These are phyloP conservation scores for Polygonum aviculare DNA, from an alignment of 148 eudicot species.

Conservation along the genomic window DNA sequence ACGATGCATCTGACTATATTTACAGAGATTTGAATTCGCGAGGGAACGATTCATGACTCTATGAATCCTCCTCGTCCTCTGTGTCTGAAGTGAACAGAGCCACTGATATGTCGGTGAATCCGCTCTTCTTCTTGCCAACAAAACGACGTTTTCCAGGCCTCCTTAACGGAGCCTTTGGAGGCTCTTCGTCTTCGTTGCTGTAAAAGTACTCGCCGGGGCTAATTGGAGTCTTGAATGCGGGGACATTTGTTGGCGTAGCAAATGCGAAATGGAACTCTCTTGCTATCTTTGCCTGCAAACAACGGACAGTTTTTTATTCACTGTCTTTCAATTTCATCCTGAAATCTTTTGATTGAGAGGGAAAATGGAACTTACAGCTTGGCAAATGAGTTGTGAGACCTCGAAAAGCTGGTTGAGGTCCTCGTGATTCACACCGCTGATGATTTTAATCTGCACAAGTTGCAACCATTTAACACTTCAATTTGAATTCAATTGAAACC, in stretches of 20 bases:
- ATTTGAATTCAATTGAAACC: not conserved
- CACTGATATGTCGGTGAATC: constrained; percentile 34
- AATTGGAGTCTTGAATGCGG: constrained; percentile 5
- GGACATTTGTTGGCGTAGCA: constrained; percentile 3
- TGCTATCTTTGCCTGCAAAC: constrained; percentile 1
- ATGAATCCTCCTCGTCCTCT: constrained; percentile 7
- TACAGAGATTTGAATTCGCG: not conserved
- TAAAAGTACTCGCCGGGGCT: constrained; percentile 9
- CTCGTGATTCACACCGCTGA: constrained; percentile 11
- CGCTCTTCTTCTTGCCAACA: not conserved
- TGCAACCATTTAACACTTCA: not conserved
- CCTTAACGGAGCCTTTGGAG: constrained; percentile 59
- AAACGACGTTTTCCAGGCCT: constrained; percentile 13
- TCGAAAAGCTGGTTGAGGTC: constrained; percentile 12
- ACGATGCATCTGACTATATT: not conserved
- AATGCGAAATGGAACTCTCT: constrained; percentile 7
- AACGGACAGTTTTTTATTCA: too few species aligned
- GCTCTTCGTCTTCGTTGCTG: constrained; percentile 20
- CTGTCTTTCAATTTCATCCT: not conserved
- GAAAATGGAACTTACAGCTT: constrained; percentile 5
- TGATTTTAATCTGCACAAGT: constrained; percentile 13
- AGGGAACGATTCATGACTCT: not conserved
- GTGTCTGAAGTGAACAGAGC: constrained; percentile 30
- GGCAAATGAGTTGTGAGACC: not conserved
- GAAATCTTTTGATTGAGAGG: too few species aligned